Conservation (phyloP, 2,329 filamentous ascomycete genomes). For the Byssochlamys sp. region DNA sequence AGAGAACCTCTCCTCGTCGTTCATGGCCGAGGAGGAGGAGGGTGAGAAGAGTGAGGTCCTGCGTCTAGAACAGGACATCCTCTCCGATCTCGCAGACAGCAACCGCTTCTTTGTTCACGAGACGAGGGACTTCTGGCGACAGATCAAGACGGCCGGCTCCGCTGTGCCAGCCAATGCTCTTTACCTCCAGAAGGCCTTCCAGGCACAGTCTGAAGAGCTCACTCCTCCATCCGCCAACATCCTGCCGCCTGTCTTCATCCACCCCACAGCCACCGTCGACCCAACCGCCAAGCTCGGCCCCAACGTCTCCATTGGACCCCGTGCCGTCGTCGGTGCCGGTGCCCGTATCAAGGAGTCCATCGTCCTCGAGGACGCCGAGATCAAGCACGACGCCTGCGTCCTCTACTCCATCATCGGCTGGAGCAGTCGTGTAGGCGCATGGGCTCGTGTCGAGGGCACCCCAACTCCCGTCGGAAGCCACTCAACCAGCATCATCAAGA, state of each 20-base stretch:
- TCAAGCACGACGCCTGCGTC: slow-evolving; percentile 93
- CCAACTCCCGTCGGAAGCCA: slow-evolving; percentile 80
- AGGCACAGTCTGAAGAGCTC: slow-evolving; percentile 71
- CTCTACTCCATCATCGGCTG: slow-evolving; percentile 94
- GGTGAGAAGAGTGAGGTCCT: slow-evolving; percentile 74
- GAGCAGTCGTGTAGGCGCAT: slow-evolving; percentile 92
- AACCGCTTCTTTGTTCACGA: slow-evolving; percentile 98
- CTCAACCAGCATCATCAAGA: slow-evolving; percentile 90
- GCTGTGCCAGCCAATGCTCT: slow-evolving; percentile 93
- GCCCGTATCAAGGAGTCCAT: slow-evolving; percentile 92
- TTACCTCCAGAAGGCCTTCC: slow-evolving; percentile 88
- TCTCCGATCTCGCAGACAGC: slow-evolving; percentile 89
- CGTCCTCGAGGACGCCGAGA: slow-evolving; percentile 85
- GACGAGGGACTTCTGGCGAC: slow-evolving; percentile 98
- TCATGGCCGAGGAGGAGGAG: slow-evolving; percentile 60
- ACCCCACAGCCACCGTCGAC: slow-evolving; percentile 80
- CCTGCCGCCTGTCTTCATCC: slow-evolving; percentile 86
- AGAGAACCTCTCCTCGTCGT: slow-evolving; percentile 72
- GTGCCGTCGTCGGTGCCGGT: slow-evolving; percentile 72
- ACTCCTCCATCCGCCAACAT: slow-evolving; percentile 76
- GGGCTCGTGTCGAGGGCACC: slow-evolving; percentile 93
- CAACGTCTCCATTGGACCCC: slow-evolving; percentile 92
- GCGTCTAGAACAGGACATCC: slow-evolving; percentile 90
- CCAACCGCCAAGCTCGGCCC: slow-evolving; percentile 93
- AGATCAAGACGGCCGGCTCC: slow-evolving; percentile 98